Evolutionary conservation across 148 eudicot species (phyloP), one percentile per base, ranked within the genome.

Genomic region (Persicaria maculosa): DNA sequence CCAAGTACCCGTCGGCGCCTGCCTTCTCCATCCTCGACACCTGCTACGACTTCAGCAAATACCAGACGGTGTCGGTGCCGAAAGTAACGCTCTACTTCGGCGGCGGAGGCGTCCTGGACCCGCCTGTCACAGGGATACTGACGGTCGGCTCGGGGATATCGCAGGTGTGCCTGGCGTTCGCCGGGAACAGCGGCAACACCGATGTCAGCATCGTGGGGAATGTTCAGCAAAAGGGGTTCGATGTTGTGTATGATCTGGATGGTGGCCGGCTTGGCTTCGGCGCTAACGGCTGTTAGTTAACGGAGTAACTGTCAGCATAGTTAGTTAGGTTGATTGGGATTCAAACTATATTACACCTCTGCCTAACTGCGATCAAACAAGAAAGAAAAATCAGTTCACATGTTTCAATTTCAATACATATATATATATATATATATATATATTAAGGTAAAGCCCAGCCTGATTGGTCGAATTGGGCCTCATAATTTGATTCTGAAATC

Each of bases 181-280:
- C 98, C 0, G 86, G 82, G 9, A 92, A 92, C 47, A 58, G 77
- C 1, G 87, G 74, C 19, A 77, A 73, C 6, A 36, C 68, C 15
- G 85, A 78, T 46, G 70, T 81, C 22, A 85, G 75, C 4, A 90
- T 93, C 11, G 74, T 87, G 14, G 98, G 98, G 22, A 93, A 87
- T 48, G 68, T 82, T 4, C 98, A 93, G 54, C 98, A 93, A 73
- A 77, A 83, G 71, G 84, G 90, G 0, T 68, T 93, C 59, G 85
- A 90, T 67, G 74, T 93, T 71, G 86, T 87, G 44, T 90, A 93
- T 77, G 91, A 93, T 74, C 89, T 93, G 52, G 86, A 75, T 25
- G 98, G 87, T 50, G 88, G 88, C 54, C 85, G 78, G 72, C 77
- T 93, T 59, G 98, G 98, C 43, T 89, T 91, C 79, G 90, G 83